Conservation (phyloP, 768 basidiomycete species). For the Russula vinacea region DNA sequence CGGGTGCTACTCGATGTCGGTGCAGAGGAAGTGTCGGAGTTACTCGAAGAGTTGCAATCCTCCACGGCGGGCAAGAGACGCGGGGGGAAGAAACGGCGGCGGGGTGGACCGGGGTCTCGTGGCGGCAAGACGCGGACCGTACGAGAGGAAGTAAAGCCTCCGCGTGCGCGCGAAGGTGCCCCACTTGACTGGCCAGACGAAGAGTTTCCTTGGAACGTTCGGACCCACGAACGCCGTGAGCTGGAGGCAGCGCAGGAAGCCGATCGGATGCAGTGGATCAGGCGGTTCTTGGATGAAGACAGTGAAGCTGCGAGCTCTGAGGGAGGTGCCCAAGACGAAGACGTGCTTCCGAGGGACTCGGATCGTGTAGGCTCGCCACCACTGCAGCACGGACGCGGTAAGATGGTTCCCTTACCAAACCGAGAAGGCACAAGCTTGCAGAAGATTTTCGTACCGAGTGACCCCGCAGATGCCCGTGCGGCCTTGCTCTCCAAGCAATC, state of each 20-base stretch:
- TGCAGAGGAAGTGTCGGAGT: slow-evolving; percentile 41
- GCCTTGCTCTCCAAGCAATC: slow-evolving; percentile 71
- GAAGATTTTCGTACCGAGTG: slow-evolving; percentile 50
- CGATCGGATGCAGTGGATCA: slow-evolving; percentile 63
- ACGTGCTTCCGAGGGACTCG: slow-evolving; percentile 36
- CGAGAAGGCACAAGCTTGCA: slow-evolving; percentile 37
- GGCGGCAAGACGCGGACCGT: slow-evolving; percentile 12
- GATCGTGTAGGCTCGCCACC: slow-evolving; percentile 35
- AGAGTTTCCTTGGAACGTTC: slow-evolving; percentile 74
- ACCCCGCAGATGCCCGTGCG: slow-evolving; percentile 73
- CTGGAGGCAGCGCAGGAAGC: slow-evolving; percentile 52
- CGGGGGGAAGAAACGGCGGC: slow-evolving; percentile 49
- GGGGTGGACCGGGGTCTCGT: slow-evolving; percentile 34
- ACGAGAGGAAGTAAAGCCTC: slow-evolving; percentile 4
- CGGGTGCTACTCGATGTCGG: slow-evolving; percentile 63
- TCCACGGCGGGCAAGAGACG: slow-evolving; percentile 40
- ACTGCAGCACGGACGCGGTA: slow-evolving; percentile 49
- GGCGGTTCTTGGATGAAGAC: slow-evolving; percentile 68
- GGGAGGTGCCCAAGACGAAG: slow-evolving; percentile 37
- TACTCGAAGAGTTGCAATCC: slow-evolving; percentile 27
- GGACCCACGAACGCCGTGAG: slow-evolving; percentile 54
- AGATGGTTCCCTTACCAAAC: slow-evolving; percentile 54
- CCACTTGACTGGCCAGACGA: slow-evolving; percentile 74
- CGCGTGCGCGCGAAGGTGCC: slow-evolving; percentile 15
- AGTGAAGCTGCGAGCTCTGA: slow-evolving; percentile 52